phyloP scores from a whole-genome alignment of 2,329 filamentous ascomycete species.

The Pezicula neosporulosa region DNA sequence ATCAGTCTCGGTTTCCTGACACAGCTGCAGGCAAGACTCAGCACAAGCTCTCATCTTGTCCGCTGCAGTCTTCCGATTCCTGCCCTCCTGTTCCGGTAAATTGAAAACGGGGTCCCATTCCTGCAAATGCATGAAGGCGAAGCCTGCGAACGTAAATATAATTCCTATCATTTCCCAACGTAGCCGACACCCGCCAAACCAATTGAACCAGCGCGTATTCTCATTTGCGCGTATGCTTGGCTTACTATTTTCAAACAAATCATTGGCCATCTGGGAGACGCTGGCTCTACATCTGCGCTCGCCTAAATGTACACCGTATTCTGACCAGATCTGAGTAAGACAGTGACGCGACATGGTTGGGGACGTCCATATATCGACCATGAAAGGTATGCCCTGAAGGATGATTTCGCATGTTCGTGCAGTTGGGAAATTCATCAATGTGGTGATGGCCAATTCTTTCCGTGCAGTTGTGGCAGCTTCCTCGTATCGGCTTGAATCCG shows the following conservation, averaged over 20 bases:
- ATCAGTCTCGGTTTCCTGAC: constrained; percentile 3
- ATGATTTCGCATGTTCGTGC: constrained; percentile 4
- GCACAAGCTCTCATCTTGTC: constrained; percentile 4
- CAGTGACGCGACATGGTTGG: not conserved
- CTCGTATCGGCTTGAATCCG: too few species aligned
- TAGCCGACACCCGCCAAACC: constrained; percentile 3
- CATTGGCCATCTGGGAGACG: not conserved
- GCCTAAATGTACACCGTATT: not conserved
- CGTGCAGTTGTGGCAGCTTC: not conserved
- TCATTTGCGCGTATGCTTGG: not conserved
- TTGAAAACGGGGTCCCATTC: constrained; percentile 6
- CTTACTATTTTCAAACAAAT: not conserved
- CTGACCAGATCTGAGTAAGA: not conserved
- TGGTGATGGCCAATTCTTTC: constrained; percentile 7
- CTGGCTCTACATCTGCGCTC: not conserved
- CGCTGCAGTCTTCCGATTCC: not conserved
- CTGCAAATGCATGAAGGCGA: not conserved
- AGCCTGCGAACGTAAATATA: constrained; percentile 4
- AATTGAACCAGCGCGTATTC: not conserved
- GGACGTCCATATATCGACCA: not conserved
- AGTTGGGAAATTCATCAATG: constrained; percentile 6
- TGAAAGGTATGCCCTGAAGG: not conserved
- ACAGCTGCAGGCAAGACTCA: constrained; percentile 1
- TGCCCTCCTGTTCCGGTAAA: not conserved
- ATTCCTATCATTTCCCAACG: constrained; percentile 8